Conservation (phyloP, 2,329 filamentous ascomycete species). For the Neobulgaria alba region DNA sequence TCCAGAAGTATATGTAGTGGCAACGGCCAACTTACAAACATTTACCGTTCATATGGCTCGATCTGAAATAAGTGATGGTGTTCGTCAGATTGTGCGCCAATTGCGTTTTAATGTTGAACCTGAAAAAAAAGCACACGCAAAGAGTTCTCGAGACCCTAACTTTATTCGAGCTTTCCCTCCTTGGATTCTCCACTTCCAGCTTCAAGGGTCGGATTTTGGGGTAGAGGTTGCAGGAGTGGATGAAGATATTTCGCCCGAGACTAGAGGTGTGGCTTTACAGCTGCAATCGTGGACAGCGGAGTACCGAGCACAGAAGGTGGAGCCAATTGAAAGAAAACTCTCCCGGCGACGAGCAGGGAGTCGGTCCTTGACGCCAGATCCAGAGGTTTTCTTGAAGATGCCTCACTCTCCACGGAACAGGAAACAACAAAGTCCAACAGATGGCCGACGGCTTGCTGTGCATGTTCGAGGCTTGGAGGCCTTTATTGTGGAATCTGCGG, state of each 20-base stretch:
- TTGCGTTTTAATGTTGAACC: conserved; percentile 63
- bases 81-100: conserved; percentile 85
- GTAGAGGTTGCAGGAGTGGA: conserved; percentile 88
- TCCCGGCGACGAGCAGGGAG: conserved; percentile 66
- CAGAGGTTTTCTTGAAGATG: conserved; percentile 47
- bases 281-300: conserved; percentile 82
- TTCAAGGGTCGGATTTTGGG: conserved; percentile 84
- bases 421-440: conserved; percentile 44
- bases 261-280: conserved; percentile 76
- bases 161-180: conserved; percentile 70
- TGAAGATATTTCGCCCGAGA: conserved; percentile 69
- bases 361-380: conserved; percentile 58
- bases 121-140: conserved; percentile 45
- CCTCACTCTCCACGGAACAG: conserved; percentile 41
- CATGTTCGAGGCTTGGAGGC: conserved; percentile 80
- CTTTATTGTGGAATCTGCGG: conserved; percentile 80
- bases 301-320: conserved; percentile 74
- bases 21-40: conserved; percentile 72
- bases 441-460: conserved; percentile 74
- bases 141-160: conserved; percentile 47
- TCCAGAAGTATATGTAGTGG: conserved; percentile 75
- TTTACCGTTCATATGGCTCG: conserved; percentile 85
- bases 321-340: conserved; percentile 49
- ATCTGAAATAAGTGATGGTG: conserved; percentile 83
- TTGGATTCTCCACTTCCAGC: conserved; percentile 76